Evolutionary conservation across 176 grass and related monocot species (phyloP).

Genomic region (Chloris gayana): DNA sequence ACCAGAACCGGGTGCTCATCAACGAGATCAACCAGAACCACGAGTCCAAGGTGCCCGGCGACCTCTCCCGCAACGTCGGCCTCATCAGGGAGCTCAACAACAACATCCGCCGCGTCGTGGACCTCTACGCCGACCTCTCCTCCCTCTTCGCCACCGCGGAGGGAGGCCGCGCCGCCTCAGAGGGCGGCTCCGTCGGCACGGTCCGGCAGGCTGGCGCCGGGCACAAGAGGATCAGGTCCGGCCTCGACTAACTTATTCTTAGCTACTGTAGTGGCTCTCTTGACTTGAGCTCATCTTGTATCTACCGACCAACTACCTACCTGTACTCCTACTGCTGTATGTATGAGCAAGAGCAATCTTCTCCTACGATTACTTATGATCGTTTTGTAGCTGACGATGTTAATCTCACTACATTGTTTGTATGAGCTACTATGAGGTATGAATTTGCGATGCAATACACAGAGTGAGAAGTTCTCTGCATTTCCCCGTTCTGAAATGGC

Average conservation of each 20-base stretch:
- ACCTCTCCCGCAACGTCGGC: slow-evolving; percentile 72
- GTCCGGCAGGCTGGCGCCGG: slow-evolving; percentile 40
- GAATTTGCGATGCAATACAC: slow-evolving; percentile 28
- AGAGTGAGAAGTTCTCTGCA: slow-evolving; percentile 23
- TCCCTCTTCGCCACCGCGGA: slow-evolving; percentile 57
- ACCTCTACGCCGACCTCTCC: slow-evolving; percentile 82
- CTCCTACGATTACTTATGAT: slow-evolving; percentile 1
- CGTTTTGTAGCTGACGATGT: slow-evolving; percentile 23
- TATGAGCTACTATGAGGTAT: slow-evolving; percentile 19
- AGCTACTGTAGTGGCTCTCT: neutral
- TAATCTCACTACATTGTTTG: slow-evolving; percentile 2
- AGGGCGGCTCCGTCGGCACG: slow-evolving; percentile 51
- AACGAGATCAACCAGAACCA: slow-evolving; percentile 91
- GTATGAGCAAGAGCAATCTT: slow-evolving; percentile 31
- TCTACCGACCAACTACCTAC: neutral
- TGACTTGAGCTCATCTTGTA: slow-evolving; percentile 34
- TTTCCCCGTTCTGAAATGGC: neutral
- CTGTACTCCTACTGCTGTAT: slow-evolving; percentile 1
- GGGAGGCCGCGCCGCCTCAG: slow-evolving; percentile 42
- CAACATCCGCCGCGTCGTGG: slow-evolving; percentile 84
- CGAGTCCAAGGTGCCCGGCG: slow-evolving; percentile 74
- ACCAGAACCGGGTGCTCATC: slow-evolving; percentile 76
- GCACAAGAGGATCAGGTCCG: slow-evolving; percentile 68
- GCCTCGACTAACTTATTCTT: slow-evolving; percentile 28
- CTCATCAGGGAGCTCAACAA: slow-evolving; percentile 90